Percentiles rank a stretch among this genome's conserved stretches.
phyloP scores from a whole-genome alignment of 176 grass and related monocot species.

The Hyparrhenia diplandra region DNA sequence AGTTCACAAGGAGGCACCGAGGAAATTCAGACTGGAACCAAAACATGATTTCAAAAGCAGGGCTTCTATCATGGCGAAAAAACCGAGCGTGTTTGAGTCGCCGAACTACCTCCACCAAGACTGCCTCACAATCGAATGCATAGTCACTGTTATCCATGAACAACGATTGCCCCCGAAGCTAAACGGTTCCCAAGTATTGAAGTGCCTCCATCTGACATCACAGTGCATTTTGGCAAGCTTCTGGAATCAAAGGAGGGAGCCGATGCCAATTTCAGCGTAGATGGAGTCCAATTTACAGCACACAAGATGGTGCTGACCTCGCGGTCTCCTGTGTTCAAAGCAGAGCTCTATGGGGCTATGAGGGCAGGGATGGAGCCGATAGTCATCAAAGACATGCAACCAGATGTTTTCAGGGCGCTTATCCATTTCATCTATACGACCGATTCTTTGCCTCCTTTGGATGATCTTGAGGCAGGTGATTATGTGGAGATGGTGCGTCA shows the following conservation, averaged over 20 bases:
- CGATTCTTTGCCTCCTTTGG: neutral
- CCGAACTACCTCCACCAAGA: neutral
- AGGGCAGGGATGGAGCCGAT: neutral
- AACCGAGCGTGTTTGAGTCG: neutral
- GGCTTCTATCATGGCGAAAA: no score
- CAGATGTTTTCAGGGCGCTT: conserved; percentile 11
- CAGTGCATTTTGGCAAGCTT: neutral
- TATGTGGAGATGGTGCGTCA: neutral
- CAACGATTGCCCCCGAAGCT: neutral
- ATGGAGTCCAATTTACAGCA: neutral
- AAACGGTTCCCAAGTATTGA: neutral
- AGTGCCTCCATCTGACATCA: neutral
- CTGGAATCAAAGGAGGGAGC: neutral
- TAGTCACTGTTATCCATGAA: neutral
- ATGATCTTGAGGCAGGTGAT: neutral
- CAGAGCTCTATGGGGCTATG: conserved; percentile 24
- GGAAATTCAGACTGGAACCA: neutral
- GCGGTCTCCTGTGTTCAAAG: conserved; percentile 23
- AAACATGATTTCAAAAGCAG: neutral
- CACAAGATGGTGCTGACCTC: conserved; percentile 24
- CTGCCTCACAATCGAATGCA: neutral
- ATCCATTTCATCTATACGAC: conserved; percentile 31
- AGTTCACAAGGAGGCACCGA: neutral
- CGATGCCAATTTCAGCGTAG: conserved; percentile 24
- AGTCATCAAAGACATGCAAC: neutral